A percentile compares a stretch with the other conserved stretches of the same genome.
Conservation (phyloP, 768 basidiomycete genomes). For the Lactifluus hygrophoroides region DNA sequence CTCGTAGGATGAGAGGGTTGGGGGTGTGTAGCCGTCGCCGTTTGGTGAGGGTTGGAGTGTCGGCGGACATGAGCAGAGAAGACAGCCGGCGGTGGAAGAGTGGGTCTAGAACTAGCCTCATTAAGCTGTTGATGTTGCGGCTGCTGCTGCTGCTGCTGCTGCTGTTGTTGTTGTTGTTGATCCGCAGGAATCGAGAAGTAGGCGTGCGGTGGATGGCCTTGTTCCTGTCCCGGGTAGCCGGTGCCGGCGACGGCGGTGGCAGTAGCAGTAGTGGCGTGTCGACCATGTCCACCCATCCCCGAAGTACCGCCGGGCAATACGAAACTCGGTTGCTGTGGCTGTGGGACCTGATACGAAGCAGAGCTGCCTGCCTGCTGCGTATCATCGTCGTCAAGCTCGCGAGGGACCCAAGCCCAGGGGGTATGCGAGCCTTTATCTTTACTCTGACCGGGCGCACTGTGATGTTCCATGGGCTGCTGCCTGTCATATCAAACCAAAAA, state of each 20-base stretch:
- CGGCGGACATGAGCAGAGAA: slow-evolving; percentile 18
- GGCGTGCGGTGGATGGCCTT: slow-evolving; percentile 6
- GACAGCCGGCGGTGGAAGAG: slow-evolving; percentile 11
- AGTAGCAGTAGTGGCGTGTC: not conserved
- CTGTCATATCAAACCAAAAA: not conserved
- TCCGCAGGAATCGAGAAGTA: slow-evolving; percentile 14
- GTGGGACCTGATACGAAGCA: slow-evolving; percentile 12
- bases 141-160: not conserved
- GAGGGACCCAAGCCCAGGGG: slow-evolving; percentile 70
- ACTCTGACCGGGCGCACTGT: not conserved
- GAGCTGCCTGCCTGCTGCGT: slow-evolving; percentile 15
- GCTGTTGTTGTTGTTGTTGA: slow-evolving; percentile 3
- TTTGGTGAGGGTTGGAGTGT: slow-evolving; percentile 17
- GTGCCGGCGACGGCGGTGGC: not conserved
- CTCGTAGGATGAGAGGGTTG: not conserved
- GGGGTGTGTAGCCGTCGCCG: not conserved
- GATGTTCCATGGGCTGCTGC: not conserved
- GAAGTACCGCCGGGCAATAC: not conserved
- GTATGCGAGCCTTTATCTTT: slow-evolving; percentile 39
- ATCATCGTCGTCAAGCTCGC: slow-evolving; percentile 31
- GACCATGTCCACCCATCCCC: not conserved
- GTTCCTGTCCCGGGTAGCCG: slow-evolving; percentile 15
- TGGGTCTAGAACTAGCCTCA: slow-evolving; percentile 1
- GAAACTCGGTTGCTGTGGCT: slow-evolving; percentile 17
- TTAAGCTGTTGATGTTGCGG: not conserved